These are phyloP conservation scores for Magnolia changhungtana DNA, from an alignment of 164 flowering plant species.

Conservation along the genomic window DNA sequence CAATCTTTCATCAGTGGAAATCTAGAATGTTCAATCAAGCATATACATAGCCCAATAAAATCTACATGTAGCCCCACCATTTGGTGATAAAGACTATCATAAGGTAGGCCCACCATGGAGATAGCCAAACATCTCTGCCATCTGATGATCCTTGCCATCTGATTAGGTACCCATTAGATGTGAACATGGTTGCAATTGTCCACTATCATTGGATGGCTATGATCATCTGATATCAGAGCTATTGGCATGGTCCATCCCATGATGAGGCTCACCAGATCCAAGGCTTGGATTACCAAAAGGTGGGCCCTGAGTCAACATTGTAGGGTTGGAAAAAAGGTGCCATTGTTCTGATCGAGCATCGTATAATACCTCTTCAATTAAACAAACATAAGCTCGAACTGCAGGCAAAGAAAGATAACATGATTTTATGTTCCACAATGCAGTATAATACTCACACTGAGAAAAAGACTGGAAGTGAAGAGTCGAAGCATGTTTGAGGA, in stretches of 20 bases:
- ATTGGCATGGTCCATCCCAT: not conserved
- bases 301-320: not conserved
- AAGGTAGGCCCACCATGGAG: not conserved
- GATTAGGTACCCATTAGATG: not conserved
- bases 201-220: not conserved
- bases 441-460: constrained; percentile 65
- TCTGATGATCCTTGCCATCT: not conserved
- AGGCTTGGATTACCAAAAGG: not conserved
- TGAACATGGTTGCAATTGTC: not conserved
- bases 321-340: not conserved
- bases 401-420: not conserved
- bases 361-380: not conserved
- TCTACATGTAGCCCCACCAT: not conserved
- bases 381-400: not conserved
- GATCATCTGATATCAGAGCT: too few species aligned
- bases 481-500: constrained; percentile 77
- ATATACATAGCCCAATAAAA: not conserved
- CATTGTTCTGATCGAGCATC: not conserved
- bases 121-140: not conserved
- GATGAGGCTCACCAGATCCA: not conserved
- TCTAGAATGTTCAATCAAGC: not conserved
- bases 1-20: not conserved
- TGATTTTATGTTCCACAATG: not conserved
- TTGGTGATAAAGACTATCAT: too few species aligned
- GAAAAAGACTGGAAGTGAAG: constrained; percentile 69